Evolutionary conservation across 148 eudicot species (phyloP).

Genomic region (Amaranthus cruentus): DNA sequence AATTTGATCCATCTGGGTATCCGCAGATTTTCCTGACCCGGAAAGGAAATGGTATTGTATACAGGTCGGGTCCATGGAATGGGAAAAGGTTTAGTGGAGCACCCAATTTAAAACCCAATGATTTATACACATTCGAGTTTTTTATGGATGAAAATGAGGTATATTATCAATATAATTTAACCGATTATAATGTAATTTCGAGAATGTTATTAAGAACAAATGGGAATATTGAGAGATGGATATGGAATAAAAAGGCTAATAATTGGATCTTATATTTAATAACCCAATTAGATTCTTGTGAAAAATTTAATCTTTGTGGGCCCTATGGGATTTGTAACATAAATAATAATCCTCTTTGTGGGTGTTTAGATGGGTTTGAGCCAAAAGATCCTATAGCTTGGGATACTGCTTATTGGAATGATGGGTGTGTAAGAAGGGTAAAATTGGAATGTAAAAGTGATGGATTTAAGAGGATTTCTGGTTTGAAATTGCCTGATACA

Average conservation of each 20-base stretch:
- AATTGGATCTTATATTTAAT: slow-evolving; percentile 24
- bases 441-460: slow-evolving; percentile 25
- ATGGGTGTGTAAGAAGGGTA: slow-evolving; percentile 31
- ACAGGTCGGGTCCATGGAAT: not conserved
- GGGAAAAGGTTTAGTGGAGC: not conserved
- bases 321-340: slow-evolving; percentile 29
- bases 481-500: slow-evolving; percentile 33
- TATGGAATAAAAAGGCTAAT: slow-evolving; percentile 12
- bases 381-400: slow-evolving; percentile 24
- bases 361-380: slow-evolving; percentile 28
- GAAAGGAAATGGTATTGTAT: not conserved
- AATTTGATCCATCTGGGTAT: not conserved
- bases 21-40: not conserved
- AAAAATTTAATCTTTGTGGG: slow-evolving; percentile 25
- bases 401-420: slow-evolving; percentile 23
- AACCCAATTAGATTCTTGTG: slow-evolving; percentile 26
- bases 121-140: not conserved
- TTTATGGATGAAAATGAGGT: not conserved
- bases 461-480: slow-evolving; percentile 18
- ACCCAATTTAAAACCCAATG: not conserved
- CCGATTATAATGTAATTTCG: not conserved
- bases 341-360: slow-evolving; percentile 13
- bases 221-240: slow-evolving; percentile 18
- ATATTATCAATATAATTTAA: not conserved
- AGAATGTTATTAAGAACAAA: slow-evolving; percentile 11